Conservation (phyloP, 2,329 filamentous ascomycete species). For the Claviceps sp. region DNA sequence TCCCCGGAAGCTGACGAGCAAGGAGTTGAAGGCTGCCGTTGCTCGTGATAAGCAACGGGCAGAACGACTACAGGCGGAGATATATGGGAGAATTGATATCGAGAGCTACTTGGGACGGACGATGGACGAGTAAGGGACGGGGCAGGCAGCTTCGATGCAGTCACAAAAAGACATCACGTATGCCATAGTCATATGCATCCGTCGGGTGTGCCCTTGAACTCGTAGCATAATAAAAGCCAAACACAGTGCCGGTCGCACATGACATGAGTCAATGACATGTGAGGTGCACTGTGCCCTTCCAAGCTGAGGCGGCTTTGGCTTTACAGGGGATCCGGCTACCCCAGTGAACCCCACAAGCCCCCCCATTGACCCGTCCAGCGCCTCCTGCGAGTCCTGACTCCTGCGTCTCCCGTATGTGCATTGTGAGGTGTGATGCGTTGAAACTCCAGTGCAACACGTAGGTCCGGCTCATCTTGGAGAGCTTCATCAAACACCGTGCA, state of each 20-base stretch:
- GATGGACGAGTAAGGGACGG: slow-evolving; percentile 7
- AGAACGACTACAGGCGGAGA: slow-evolving; percentile 52
- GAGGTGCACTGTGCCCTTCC: background rate
- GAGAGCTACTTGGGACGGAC: slow-evolving; percentile 53
- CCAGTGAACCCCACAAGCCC: background rate
- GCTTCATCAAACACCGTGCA: background rate
- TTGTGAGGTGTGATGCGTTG: no score
- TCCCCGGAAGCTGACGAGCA: slow-evolving; percentile 40
- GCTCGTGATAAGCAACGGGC: slow-evolving; percentile 40
- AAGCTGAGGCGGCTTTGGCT: background rate
- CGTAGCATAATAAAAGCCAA: no score
- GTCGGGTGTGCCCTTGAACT: no score
- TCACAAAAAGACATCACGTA: no score
- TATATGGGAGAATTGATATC: slow-evolving; percentile 64
- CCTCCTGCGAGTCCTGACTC: background rate
- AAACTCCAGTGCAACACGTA: background rate
- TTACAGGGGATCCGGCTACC: background rate
- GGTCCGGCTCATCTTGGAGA: background rate
- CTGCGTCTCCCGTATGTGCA: background rate
- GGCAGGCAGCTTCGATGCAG: no score
- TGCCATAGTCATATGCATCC: no score
- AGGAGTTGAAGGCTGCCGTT: slow-evolving; percentile 33
- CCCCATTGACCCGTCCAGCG: background rate
- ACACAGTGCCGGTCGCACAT: no score
- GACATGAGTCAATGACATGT: no score